phyloP scores from a whole-genome alignment of 2,329 filamentous ascomycete species.

The Penicillium sumatraense region DNA sequence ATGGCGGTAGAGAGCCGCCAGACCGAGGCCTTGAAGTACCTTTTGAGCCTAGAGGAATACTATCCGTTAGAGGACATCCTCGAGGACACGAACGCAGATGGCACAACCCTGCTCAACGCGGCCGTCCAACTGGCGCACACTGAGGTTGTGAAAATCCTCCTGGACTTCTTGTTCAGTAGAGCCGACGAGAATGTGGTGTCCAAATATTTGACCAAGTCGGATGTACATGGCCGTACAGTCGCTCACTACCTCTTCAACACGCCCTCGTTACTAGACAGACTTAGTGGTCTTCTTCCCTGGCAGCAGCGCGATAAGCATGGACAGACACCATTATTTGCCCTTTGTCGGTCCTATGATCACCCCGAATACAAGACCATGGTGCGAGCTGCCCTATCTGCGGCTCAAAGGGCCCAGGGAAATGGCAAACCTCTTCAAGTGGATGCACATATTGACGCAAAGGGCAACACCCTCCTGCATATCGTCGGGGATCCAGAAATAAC shows the following conservation, averaged over 20 bases:
- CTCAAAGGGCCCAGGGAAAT: conserved; percentile 75
- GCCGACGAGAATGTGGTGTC: conserved; percentile 61
- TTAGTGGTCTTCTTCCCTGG: conserved; percentile 84
- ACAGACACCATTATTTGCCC: conserved; percentile 93
- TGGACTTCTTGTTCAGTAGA: conserved; percentile 69
- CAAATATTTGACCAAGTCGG: conserved; percentile 74
- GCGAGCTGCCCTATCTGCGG: conserved; percentile 74
- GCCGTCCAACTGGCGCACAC: conserved; percentile 83
- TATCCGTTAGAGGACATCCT: conserved; percentile 74
- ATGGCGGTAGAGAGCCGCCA: conserved; percentile 79
- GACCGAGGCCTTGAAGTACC: conserved; percentile 73
- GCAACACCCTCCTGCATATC: conserved; percentile 94
- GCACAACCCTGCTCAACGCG: conserved; percentile 85
- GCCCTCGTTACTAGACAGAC: conserved; percentile 74
- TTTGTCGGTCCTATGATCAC: conserved; percentile 95
- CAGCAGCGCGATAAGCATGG: conserved; percentile 91
- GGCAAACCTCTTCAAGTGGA: conserved; percentile 82
- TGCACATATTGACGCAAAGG: conserved; percentile 88
- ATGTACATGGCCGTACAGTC: conserved; percentile 82
- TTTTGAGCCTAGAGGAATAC: conserved; percentile 76
- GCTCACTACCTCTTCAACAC: conserved; percentile 97
- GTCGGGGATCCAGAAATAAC: conserved; percentile 84
- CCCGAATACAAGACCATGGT: conserved; percentile 87
- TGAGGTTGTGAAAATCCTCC: conserved; percentile 74
- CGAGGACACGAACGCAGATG: conserved; percentile 85